Base-by-base conservation (phyloP, 1,284 basidiomycete genomes). In the Phlebopus sp. region DNA sequence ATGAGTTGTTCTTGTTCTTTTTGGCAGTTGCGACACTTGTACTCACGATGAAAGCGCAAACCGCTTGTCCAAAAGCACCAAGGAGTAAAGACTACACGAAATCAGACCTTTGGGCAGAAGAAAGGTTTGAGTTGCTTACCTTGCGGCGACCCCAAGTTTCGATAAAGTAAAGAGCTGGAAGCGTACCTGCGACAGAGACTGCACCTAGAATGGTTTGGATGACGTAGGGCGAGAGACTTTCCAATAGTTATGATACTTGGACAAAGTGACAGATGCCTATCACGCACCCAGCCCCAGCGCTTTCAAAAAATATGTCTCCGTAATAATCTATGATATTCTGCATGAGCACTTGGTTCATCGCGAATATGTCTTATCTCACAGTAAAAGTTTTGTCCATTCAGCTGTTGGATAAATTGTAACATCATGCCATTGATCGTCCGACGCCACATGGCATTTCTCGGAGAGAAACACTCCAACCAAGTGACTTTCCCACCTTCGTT, bases 221-320 rank as follows among this genome's bases (percentile, higher is more conserved):
- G 37, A 82, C 75, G 67, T 86, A 90, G 1, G 87, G 81, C 14
- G 75, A 76, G 47, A 91, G 70, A 19, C 77, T 82, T 30, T 2
- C 21, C 14, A 21, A 8, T 14, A 8, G n/a, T 42, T 23, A 49
- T 45, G 19, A 14, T 42, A 13, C 27, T 25, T 6, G 15, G 8
- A 14, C 21, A 5, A 14, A 19, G 13, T 42, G 37, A 42, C 13
- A 14, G 9, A 13, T 40, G 35, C 3, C 14, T 30, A 30, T 23
- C 18, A 52, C 75, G 54, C 59, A 81, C 78, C 72, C 59, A 8
- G 86, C 85, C 35, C 84, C 82, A 10, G 88, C 84, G 50, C 77
- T 82, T 62, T 86, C 71, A 74, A 92, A 92, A 75, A 92, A 92
- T 0, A 84, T 86, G 48, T 90, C 86, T 9, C 87, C 88, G 58